Base-by-base conservation (phyloP, 2,329 filamentous ascomycete genomes). In the Colletotrichum chrysophilum region DNA sequence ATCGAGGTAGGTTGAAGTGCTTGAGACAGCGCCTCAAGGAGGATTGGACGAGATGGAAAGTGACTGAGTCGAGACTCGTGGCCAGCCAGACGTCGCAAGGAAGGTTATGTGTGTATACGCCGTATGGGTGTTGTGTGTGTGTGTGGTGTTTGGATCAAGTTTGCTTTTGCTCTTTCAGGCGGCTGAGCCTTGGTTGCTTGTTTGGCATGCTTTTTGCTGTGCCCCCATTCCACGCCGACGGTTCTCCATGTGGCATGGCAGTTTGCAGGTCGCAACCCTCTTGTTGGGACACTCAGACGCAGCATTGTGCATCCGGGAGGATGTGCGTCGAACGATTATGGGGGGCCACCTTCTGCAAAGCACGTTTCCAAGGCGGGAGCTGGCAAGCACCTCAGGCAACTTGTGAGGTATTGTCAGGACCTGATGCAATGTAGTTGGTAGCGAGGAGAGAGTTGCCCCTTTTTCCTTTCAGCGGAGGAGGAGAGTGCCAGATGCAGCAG, bases 181-280 rank as follows among this genome's bases (percentile, higher is more conserved):
- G 65, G 48, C 28, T 67, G 65, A 28, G 56, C 32, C 65, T 38
- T 67, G 48, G 18, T 62, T 70, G 52, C 36, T 61, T 62, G 55
- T 66, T 67, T 55, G 52, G 52, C 26, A 52, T 60, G 61, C 21
- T 52, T 52, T 24, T 24, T 52, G 43, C 43, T 52, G n/a, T 52
- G 43, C n/a, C 43, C 60, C 18, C 30, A 62, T 66, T 34, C 67
- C 65, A 55, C 32, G 32, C 55, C 55, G 55, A 32, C 24, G 38
- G 61, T 71, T 66, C 24, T 66, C 68, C 61, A 56, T 75, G 62
- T 55, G 69, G 72, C 68, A 48, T 30, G 68, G 38, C 61, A 56
- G 72, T 62, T 71, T 67, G 69, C 72, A 75, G 72, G 58, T 75
- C 28, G 55, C 26, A 62, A 66, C 72, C 62, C 58, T 38, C 36